Base-by-base conservation (phyloP, 2,329 filamentous ascomycete genomes). In the Trichothecium roseum region DNA sequence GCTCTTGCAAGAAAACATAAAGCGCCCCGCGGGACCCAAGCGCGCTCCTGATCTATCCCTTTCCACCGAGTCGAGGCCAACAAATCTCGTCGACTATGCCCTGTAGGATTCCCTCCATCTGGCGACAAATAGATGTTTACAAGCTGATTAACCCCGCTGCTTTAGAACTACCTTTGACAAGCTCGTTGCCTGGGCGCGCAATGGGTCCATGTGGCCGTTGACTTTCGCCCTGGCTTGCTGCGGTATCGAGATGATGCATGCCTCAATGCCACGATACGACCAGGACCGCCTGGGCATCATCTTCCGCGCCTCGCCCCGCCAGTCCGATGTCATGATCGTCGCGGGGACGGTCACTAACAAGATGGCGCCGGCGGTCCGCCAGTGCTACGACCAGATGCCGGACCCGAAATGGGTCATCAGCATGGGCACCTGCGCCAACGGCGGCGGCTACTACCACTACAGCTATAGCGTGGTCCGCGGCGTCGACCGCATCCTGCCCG, bases 371-470 rank as follows among this genome's bases (percentile, higher is more conserved):
- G 77, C 77, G 3, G 53, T 81, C 38, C 61, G 77, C 43, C 72
- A 75, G 47, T 66, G 78, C 27, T 81, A 81, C 50, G 77, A 81
- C 43, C 77, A 80, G 53, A 80, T 80, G 75, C 74, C 76, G 0
- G 75, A 80, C 17, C 75, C 75, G 0, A 58, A 66, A 41, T 79
- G 74, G 74, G 58, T 68, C 16, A 73, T 82, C 44, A 78, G 72
- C 46, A 82, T 82, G 78, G 78, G 78, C 6, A 77, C 69, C 37
- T 83, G 79, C 50, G 78, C 79, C 18, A 83, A 83, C 50, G 78
- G 79, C 16, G 79, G 79, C 38, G 79, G 79, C 12, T 83, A 84
- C 55, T 84, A 84, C 55, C 78, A 84, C 53, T 83, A 83, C 57
- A 79, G 73, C 50, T 84, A 84, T 56, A 71, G 64, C 34, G 77